phyloP scores from a whole-genome alignment of 441 rosid species.

The Rhodomyrtus psidioides region DNA sequence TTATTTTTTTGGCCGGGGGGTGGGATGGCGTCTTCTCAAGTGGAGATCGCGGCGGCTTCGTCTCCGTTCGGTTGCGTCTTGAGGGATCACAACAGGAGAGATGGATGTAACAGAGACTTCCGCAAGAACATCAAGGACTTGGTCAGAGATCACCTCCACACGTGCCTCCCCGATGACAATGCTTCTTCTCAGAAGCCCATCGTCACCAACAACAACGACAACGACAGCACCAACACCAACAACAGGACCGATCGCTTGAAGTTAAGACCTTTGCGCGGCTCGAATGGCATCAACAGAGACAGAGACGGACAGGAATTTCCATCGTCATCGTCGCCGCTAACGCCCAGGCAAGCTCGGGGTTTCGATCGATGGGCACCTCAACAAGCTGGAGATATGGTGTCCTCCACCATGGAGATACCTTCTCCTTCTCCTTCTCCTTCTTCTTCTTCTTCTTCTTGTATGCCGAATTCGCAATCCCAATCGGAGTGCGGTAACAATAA shows the following conservation, averaged over 20 bases:
- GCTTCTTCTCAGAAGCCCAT: neutral
- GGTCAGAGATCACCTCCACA: slow-evolving; percentile 52
- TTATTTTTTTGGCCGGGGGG: neutral
- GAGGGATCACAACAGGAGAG: slow-evolving; percentile 45
- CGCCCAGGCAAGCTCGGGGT: slow-evolving; percentile 15
- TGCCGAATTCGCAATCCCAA: neutral
- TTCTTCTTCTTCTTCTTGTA: neutral
- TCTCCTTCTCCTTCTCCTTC: neutral
- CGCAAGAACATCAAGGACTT: slow-evolving; percentile 61
- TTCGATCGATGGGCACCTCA: slow-evolving; percentile 42
- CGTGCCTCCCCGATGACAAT: slow-evolving; percentile 20
- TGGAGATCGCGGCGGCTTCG: slow-evolving; percentile 55
- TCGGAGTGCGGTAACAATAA: neutral
- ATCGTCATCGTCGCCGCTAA: neutral
- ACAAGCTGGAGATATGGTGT: slow-evolving; percentile 35
- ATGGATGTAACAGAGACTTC: slow-evolving; percentile 32
- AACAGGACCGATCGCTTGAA: neutral
- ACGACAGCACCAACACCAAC: neutral
- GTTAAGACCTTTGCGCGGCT: neutral
- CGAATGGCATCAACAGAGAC: neutral
- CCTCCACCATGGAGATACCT: slow-evolving; percentile 14
- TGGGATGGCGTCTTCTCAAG: slow-evolving; percentile 67
- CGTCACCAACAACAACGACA: neutral
- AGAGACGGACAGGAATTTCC: neutral
- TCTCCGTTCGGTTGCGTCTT: slow-evolving; percentile 52